Evolutionary conservation across 768 basidiomycete species (phyloP), one percentile per base, ranked within the genome.

Genomic region (Daedaleopsis sinensis): DNA sequence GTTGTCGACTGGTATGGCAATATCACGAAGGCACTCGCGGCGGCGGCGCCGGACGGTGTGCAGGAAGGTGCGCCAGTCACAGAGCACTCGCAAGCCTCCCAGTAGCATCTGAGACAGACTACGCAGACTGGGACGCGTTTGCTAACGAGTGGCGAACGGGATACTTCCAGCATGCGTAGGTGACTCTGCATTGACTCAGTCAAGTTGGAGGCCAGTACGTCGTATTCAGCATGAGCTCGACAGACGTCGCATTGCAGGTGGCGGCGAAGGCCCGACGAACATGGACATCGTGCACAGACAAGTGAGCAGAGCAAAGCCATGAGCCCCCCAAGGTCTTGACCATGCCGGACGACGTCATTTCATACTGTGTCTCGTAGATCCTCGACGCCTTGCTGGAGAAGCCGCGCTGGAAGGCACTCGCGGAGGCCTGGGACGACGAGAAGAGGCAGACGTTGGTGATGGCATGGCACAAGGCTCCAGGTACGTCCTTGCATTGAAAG

Each of bases 241-340:
- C 38, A 56, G 57, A 8, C 74, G 71, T 11, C 69, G 67, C 2
- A 75, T 87, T 16, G 80, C 82, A 5, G 66, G 70, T 39, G 80
- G 80, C 7, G 82, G 78, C 0, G 57, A 73, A 38, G 86, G 84
- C 0, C 76, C 82, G 3, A 71, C 69, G 7, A 85, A 81, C 65
- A 73, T 86, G 19, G 88, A 89, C 58, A 52, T 74, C 16, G 77
- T 82, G 71, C 86, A 88, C 67, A 78, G 84, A 58, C 65, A 86
- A 73, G 86, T 81, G 51, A 37, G 65, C 15, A 35, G 32, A 16
- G 7, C 16, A 53, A 10, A 12, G 11, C n/a, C 38, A 9, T 1
- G 15, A 16, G n/a, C 9, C 27, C 36, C 43, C 44, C 21, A 23
- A 24, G 27, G n/a, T 1, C 32, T 48, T 12, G 39, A 23, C 21